Percentiles rank a stretch among this genome's conserved stretches.
Evolutionary conservation across 495 filamentous ascomycete genomes (phyloP).

Genomic region (Penicillium turbatum): DNA sequence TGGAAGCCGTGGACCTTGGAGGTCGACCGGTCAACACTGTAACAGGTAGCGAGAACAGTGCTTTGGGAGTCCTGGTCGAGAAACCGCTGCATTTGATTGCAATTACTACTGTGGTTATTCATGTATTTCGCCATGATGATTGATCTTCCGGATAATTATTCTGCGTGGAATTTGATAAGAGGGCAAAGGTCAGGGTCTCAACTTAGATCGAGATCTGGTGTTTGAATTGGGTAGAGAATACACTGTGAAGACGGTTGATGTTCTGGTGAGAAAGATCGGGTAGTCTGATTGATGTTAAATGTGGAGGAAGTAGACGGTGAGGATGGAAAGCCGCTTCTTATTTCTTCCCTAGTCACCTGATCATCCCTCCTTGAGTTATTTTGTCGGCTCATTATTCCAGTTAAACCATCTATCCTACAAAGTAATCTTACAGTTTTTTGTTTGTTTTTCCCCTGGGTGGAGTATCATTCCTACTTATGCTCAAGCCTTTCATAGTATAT

Average conservation of each 20-base stretch:
- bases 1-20: conserved; percentile 73
- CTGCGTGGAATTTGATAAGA: conserved; percentile 6
- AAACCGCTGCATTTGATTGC: conserved; percentile 57
- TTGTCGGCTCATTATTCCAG: no score
- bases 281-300: not conserved
- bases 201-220: not conserved
- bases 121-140: conserved; percentile 53
- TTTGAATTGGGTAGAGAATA: not conserved
- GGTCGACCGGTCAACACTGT: conserved; percentile 55
- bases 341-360: conserved; percentile 12
- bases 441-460: no score
- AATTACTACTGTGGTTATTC: conserved; percentile 67
- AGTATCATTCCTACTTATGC: no score
- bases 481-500: no score
- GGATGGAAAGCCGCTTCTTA: conserved; percentile 1
- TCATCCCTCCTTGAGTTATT: not conserved
- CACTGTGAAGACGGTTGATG: conserved; percentile 5
- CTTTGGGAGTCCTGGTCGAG: conserved; percentile 45
- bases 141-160: conserved; percentile 9
- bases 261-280: not conserved
- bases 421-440: no score
- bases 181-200: conserved; percentile 6
- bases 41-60: conserved; percentile 83
- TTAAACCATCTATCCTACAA: no score
- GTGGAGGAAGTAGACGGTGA: not conserved